Conservation (phyloP, 2,329 filamentous ascomycete species). For the Drechmeria coniospora region DNA sequence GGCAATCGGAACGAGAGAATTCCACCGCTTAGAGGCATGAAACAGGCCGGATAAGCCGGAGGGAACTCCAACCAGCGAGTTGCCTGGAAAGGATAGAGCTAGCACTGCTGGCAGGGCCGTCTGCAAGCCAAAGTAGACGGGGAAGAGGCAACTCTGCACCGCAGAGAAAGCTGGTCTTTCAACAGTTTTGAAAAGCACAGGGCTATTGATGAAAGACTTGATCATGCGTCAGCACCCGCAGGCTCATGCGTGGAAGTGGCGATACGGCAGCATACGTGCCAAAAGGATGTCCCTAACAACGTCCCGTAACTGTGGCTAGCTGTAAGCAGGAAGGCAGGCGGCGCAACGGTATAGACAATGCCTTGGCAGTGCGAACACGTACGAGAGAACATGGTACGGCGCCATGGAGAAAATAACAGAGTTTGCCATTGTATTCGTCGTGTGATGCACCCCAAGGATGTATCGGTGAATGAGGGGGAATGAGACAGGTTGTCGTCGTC, state of each 20-base stretch:
- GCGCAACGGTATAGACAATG: no score
- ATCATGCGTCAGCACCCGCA: background rate
- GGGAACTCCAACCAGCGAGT: slow-evolving; percentile 28
- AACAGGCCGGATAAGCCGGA: slow-evolving; percentile 40
- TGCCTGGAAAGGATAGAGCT: slow-evolving; percentile 67
- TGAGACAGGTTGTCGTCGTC: background rate
- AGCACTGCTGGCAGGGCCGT: slow-evolving; percentile 57
- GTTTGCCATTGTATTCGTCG: slow-evolving; percentile 21
- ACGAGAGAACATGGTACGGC: slow-evolving; percentile 67
- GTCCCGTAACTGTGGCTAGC: slow-evolving; percentile 59
- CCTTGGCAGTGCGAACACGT: slow-evolving; percentile 11
- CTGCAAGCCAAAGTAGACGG: slow-evolving; percentile 79
- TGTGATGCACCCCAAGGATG: background rate
- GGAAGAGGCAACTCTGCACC: slow-evolving; percentile 70
- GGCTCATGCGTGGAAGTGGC: background rate
- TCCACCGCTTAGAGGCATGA: slow-evolving; percentile 43
- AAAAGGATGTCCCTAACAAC: slow-evolving; percentile 72
- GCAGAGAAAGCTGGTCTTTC: slow-evolving; percentile 67
- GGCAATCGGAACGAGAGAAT: slow-evolving; percentile 51
- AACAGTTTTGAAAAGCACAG: slow-evolving; percentile 62
- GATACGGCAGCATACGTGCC: slow-evolving; percentile 44
- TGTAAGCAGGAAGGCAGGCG: no score
- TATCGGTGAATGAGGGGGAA: background rate
- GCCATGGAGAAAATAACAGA: slow-evolving; percentile 46
- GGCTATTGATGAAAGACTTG: slow-evolving; percentile 59